A percentile compares a stretch with the other conserved stretches of the same genome.
These are phyloP conservation scores for Coniochaeta sp. DNA, from an alignment of 2,329 filamentous ascomycete genomes.

Conservation along the genomic window DNA sequence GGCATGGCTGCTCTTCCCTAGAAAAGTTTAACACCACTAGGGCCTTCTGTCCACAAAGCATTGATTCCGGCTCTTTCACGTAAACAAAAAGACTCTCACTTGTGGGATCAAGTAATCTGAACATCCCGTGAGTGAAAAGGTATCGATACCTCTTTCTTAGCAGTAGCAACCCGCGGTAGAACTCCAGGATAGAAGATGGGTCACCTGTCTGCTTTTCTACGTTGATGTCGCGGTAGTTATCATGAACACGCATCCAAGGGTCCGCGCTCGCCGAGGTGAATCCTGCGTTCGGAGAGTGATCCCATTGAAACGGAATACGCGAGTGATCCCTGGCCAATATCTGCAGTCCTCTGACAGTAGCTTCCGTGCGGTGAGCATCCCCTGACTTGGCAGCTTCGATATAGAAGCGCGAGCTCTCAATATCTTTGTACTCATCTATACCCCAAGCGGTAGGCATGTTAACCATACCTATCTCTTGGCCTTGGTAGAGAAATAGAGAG, in stretches of 20 bases:
- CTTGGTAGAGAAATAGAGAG: constrained; percentile 51
- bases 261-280: constrained; percentile 41
- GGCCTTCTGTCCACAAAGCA: constrained; percentile 18
- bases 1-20: constrained; percentile 2
- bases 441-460: constrained; percentile 44
- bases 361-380: constrained; percentile 28
- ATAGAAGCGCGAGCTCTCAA: constrained; percentile 46
- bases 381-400: constrained; percentile 6
- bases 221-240: constrained; percentile 47
- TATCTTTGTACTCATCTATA: constrained; percentile 44
- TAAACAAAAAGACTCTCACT: constrained; percentile 34
- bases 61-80: constrained; percentile 22
- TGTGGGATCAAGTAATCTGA: constrained; percentile 39
- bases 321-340: constrained; percentile 57
- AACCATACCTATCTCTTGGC: constrained; percentile 54
- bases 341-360: constrained; percentile 44
- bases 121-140: constrained; percentile 54
- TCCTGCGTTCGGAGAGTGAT: constrained; percentile 46
- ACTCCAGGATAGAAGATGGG: constrained; percentile 43
- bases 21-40: constrained; percentile 13
- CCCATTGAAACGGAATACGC: constrained; percentile 62
- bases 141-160: constrained; percentile 48
- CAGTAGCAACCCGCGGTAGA: constrained; percentile 49
- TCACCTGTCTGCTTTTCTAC: constrained; percentile 37
- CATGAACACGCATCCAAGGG: constrained; percentile 57